Evolutionary conservation across 352 stramenopile species (phyloP), one percentile per base, ranked within the genome.

Genomic region (Thalassiosira ordinaria): DNA sequence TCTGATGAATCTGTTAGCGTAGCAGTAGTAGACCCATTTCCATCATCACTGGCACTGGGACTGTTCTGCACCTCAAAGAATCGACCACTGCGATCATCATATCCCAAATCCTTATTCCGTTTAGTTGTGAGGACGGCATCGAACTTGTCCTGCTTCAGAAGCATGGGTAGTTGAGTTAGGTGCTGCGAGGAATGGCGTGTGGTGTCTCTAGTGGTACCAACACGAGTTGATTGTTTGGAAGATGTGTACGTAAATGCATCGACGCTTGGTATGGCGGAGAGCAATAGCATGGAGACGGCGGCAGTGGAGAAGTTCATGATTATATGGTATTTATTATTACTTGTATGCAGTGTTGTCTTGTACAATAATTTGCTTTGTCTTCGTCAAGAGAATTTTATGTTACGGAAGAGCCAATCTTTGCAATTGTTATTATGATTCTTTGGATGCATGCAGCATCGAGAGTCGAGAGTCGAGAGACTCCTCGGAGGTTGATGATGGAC

Each of bases 231-330:
- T 41, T 26, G 63, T 41, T 14, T n/a, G n/a, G n/a, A n/a, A n/a
- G n/a, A n/a, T n/a, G n/a, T n/a, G n/a, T n/a, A n/a, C n/a, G 73
- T 69, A 49, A 82, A 82, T 0, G 74, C 74, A 61, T 53, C 64
- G 16, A 46, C 26, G 37, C 20, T 29, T n/a, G n/a, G n/a, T n/a
- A n/a, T n/a, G 22, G 27, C 9, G 35, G 37, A 18, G 9, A 76
- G 37, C 56, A 46, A 81, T 18, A 47, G 3, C 24, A 39, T 47
- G 33, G 52, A 29, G 20, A 82, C n/a, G 24, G 44, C 26, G 14
- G 14, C 11, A 8, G 33, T 22, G 18, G 64, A 66, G 39, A 76
- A 70, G 8, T 82, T 82, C 74, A 82, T 82, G 27, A 31, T 82
- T 60, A n/a, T n/a, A n/a, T n/a, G n/a, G n/a, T n/a, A n/a, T n/a